phyloP scores from a whole-genome alignment of 192 early-diverging fungal species.

The Mortierella claussenii region DNA sequence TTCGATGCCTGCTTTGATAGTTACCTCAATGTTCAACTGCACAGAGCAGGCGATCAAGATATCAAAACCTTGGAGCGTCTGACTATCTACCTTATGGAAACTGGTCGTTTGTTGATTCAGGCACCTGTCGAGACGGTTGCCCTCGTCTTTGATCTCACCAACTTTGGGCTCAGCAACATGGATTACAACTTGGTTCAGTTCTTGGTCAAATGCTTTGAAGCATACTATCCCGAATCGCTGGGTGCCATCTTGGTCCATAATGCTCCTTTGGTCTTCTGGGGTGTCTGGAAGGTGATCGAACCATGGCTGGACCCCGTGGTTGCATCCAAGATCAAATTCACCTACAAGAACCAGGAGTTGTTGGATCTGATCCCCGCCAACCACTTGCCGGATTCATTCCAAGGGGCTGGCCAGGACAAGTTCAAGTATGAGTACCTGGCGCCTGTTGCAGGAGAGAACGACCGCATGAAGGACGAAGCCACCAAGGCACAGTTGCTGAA shows the following conservation, averaged over 20 bases:
- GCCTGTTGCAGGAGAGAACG: constrained; percentile 44
- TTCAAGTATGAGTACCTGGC: constrained; percentile 63
- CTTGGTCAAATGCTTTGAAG: constrained; percentile 80
- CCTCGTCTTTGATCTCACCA: constrained; percentile 50
- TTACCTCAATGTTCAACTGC: constrained; percentile 62
- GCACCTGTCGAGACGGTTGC: constrained; percentile 69
- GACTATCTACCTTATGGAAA: constrained; percentile 81
- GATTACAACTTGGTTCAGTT: constrained; percentile 69
- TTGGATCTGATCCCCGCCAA: constrained; percentile 67
- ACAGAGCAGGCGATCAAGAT: constrained; percentile 65
- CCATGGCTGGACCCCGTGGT: constrained; percentile 94
- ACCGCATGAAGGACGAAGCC: constrained; percentile 55
- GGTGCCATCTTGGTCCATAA: constrained; percentile 86
- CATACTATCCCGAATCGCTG: constrained; percentile 91
- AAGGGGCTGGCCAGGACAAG: constrained; percentile 62
- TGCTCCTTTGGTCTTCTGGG: constrained; percentile 88
- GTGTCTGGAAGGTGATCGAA: constrained; percentile 83
- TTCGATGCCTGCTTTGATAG: constrained; percentile 26
- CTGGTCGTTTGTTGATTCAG: constrained; percentile 67
- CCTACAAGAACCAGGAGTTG: constrained; percentile 68
- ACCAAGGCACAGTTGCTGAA: constrained; percentile 23
- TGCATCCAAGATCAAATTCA: constrained; percentile 84
- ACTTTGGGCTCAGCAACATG: constrained; percentile 53
- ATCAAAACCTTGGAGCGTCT: constrained; percentile 71
- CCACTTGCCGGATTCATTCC: constrained; percentile 64